Conservation (phyloP, 2,329 filamentous ascomycete species). For the Aureobasidium sp. region DNA sequence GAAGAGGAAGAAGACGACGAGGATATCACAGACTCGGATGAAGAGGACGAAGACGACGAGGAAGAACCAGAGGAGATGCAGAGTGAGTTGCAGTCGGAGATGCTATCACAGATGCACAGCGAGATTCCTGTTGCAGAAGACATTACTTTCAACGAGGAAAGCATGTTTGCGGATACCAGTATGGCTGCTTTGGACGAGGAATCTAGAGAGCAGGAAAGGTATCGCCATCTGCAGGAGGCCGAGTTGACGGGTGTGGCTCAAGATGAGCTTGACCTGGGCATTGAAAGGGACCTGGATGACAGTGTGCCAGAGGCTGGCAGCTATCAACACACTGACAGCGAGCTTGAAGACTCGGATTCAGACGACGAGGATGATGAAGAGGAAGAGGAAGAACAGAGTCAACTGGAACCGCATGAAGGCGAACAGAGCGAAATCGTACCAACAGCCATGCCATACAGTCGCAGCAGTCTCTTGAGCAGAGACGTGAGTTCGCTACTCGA, state of each 20-base stretch:
- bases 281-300: conserved; percentile 39
- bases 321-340: conserved; percentile 50
- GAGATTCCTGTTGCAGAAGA: conserved; percentile 39
- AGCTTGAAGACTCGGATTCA: conserved; percentile 36
- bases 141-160: conserved; percentile 48
- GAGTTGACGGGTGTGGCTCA: conserved; percentile 41
- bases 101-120: conserved; percentile 31
- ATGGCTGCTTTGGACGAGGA: conserved; percentile 34
- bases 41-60: conserved; percentile 46
- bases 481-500: conserved; percentile 31
- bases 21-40: conserved; percentile 58
- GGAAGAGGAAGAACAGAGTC: conserved; percentile 25
- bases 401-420: conserved; percentile 17
- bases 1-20: conserved; percentile 23
- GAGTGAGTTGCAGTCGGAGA: conserved; percentile 40
- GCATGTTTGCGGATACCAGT: conserved; percentile 39
- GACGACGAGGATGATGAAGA: conserved; percentile 10
- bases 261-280: conserved; percentile 40
- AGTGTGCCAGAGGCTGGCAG: conserved; percentile 47
- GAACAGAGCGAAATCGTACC: not conserved
- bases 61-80: conserved; percentile 33
- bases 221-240: conserved; percentile 41
- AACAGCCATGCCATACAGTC: conserved; percentile 3
- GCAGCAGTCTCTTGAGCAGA: conserved; percentile 28
- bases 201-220: conserved; percentile 31